Conservation (phyloP, 352 stramenopile species). For the Peronospora destructor region DNA sequence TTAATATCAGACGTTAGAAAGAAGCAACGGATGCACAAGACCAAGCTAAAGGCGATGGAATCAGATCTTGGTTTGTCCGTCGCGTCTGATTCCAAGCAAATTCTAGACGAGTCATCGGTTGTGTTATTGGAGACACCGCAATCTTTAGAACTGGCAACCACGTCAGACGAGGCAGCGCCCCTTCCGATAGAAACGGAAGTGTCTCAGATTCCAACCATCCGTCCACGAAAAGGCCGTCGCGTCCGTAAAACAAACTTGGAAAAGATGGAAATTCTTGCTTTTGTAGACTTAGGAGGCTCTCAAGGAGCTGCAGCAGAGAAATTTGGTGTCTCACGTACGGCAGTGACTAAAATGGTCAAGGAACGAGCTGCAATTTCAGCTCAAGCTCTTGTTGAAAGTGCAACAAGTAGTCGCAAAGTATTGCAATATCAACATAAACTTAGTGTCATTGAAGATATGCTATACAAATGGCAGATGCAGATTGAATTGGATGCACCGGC, state of each 20-base stretch:
- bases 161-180: conserved; percentile 10
- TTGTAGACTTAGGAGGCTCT: conserved; percentile 71
- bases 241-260: conserved; percentile 80
- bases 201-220: not conserved
- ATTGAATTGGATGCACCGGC: conserved; percentile 57
- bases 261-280: conserved; percentile 78
- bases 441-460: conserved; percentile 80
- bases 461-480: conserved; percentile 83
- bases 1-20: not conserved
- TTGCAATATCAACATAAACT: conserved; percentile 81
- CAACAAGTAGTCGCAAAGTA: conserved; percentile 66
- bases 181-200: conserved; percentile 10
- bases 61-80: not conserved
- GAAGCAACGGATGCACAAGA: conserved; percentile 19
- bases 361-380: conserved; percentile 66
- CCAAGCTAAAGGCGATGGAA: not conserved
- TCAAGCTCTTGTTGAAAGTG: conserved; percentile 56
- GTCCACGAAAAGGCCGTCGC: conserved; percentile 41
- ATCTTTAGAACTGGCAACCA: conserved; percentile 15
- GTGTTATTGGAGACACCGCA: conserved; percentile 2
- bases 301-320: conserved; percentile 71
- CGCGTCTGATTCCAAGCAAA: conserved; percentile 2
- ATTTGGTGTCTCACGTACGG: conserved; percentile 74
- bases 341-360: conserved; percentile 85
- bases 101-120: not conserved